These are phyloP conservation scores for Hura crepitans DNA, from an alignment of 441 rosid genomes.

Conservation along the genomic window DNA sequence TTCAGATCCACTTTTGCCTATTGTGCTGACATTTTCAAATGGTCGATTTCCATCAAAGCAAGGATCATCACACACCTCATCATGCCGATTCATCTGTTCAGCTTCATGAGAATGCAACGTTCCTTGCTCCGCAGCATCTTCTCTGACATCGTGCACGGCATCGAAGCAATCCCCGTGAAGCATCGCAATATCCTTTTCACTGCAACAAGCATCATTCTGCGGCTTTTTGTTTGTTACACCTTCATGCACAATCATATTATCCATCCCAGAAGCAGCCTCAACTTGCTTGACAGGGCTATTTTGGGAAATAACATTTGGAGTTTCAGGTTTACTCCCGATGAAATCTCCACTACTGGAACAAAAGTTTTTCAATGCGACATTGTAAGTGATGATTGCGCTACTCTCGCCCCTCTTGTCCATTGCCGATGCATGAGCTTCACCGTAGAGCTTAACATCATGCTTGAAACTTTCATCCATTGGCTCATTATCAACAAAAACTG, in stretches of 20 bases:
- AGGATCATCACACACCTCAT: slow-evolving; percentile 23
- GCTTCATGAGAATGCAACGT: slow-evolving; percentile 29
- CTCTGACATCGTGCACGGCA: slow-evolving; percentile 16
- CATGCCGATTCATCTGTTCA: slow-evolving; percentile 27
- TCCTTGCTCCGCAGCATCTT: slow-evolving; percentile 27
- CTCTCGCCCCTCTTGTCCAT: slow-evolving; percentile 18
- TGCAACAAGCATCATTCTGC: slow-evolving; percentile 26
- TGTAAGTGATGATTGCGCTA: slow-evolving; percentile 24
- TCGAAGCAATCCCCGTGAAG: slow-evolving; percentile 21
- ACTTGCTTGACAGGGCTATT: slow-evolving; percentile 20
- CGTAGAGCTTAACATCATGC: slow-evolving; percentile 28
- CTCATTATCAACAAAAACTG: slow-evolving; percentile 19
- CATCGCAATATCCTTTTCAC: slow-evolving; percentile 22
- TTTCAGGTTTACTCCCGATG: slow-evolving; percentile 27
- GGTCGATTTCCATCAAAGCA: slow-evolving; percentile 21
- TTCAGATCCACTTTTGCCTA: slow-evolving; percentile 22
- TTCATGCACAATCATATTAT: slow-evolving; percentile 22
- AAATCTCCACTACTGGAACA: slow-evolving; percentile 20
- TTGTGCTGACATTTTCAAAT: slow-evolving; percentile 21
- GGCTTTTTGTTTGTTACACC: slow-evolving; percentile 19
- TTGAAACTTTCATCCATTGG: slow-evolving; percentile 12
- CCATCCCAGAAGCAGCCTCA: slow-evolving; percentile 20
- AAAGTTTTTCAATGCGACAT: slow-evolving; percentile 20
- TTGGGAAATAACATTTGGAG: slow-evolving; percentile 22
- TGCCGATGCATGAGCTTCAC: slow-evolving; percentile 26